Percentiles rank a stretch among this genome's conserved stretches.
These are phyloP conservation scores for Brassica incana DNA, from an alignment of 345 rosid genomes.

Conservation along the genomic window DNA sequence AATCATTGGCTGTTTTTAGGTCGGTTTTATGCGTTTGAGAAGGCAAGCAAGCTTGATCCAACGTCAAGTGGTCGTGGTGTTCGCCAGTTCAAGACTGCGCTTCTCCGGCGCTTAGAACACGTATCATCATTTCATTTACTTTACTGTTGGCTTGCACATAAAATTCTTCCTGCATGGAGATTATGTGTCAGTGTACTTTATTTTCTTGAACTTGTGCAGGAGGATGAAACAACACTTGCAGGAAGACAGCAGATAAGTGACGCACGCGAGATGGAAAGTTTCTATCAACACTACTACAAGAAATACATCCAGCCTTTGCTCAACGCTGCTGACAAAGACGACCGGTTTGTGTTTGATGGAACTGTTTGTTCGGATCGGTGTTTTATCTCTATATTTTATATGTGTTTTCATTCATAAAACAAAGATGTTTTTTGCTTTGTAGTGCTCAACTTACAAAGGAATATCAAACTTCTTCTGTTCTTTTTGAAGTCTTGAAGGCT, in stretches of 20 bases:
- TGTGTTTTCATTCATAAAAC: neutral
- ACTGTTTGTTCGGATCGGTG: neutral
- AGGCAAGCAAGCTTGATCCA: constrained; percentile 72
- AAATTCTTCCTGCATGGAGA: neutral
- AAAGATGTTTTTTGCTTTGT: neutral
- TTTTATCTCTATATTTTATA: constrained; percentile 8
- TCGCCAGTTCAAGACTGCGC: constrained; percentile 81
- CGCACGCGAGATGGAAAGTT: constrained; percentile 84
- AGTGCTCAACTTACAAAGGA: constrained; percentile 74
- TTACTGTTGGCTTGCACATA: neutral
- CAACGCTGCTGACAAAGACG: constrained; percentile 80
- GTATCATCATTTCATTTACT: constrained; percentile 13
- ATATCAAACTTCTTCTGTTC: constrained; percentile 70
- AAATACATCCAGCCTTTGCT: constrained; percentile 79
- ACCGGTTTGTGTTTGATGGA: constrained; percentile 45
- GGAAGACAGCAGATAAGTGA: constrained; percentile 71
- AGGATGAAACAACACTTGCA: constrained; percentile 70
- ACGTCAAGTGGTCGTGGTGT: constrained; percentile 86
- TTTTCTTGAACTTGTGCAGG: constrained; percentile 48
- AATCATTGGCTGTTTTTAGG: constrained; percentile 34
- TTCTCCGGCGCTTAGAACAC: constrained; percentile 70
- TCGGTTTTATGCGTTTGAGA: constrained; percentile 84
- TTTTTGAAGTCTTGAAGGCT: constrained; percentile 65
- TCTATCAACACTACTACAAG: constrained; percentile 75
- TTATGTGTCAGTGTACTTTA: neutral